Percentiles rank a stretch among this genome's conserved stretches.
Evolutionary conservation across 306 rosid genomes (phyloP).

Genomic region (Medicago arabica): DNA sequence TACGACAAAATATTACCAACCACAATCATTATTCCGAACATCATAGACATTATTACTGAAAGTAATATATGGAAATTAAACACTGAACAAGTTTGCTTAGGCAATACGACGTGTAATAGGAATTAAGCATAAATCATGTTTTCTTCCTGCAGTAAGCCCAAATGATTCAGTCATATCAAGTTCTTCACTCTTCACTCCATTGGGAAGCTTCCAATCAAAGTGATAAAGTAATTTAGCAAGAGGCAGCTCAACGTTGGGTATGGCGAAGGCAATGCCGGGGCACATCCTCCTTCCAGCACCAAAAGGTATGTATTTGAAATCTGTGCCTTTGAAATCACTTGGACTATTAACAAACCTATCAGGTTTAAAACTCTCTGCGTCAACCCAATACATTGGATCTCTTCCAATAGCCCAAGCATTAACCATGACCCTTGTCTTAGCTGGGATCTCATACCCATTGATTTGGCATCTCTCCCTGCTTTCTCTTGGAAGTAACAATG

Average conservation of each 20-base stretch:
- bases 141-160: background rate
- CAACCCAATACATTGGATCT: constrained; percentile 10
- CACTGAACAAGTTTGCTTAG: background rate
- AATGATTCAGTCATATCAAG: constrained; percentile 2
- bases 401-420: constrained; percentile 14
- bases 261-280: background rate
- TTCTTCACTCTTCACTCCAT: constrained; percentile 7
- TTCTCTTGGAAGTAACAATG: background rate
- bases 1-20: too few relatives aligned
- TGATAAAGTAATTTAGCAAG: constrained; percentile 22
- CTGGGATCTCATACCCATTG: constrained; percentile 3
- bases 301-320: constrained; percentile 8
- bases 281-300: constrained; percentile 16
- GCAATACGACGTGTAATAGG: background rate
- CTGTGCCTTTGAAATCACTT: background rate
- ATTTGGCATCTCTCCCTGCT: background rate
- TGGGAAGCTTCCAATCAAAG: constrained; percentile 25
- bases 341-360: background rate
- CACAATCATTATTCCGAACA: too few relatives aligned
- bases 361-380: constrained; percentile 3
- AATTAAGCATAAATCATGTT: background rate
- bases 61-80: too few relatives aligned
- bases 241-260: background rate
- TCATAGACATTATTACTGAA: too few relatives aligned
- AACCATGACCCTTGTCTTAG: background rate